These are phyloP conservation scores for Solanum clarkiae DNA, from an alignment of 257 asterid species.

Conservation along the genomic window DNA sequence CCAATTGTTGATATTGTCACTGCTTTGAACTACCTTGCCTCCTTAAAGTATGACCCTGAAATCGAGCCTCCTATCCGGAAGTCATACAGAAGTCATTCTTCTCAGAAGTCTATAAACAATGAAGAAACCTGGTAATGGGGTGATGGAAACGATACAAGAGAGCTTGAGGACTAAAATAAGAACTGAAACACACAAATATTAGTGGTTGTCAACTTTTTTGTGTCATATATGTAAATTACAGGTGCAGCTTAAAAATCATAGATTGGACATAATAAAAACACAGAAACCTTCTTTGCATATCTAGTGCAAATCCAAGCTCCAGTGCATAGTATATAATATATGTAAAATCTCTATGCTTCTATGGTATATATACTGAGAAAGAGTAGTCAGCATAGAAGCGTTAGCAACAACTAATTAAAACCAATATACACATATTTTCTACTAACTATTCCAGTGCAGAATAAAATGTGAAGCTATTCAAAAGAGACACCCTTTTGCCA, in stretches of 20 bases:
- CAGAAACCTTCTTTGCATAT: not conserved
- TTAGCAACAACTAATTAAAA: not conserved
- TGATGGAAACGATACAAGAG: not conserved
- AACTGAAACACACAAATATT: not conserved
- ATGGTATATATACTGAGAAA: not conserved
- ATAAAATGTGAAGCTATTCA: not conserved
- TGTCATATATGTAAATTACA: not conserved
- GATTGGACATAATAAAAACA: not conserved
- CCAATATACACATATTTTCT: not conserved
- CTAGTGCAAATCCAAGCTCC: not conserved
- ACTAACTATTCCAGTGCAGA: not conserved
- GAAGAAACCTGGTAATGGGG: not conserved
- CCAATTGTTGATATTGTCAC: conserved; percentile 34
- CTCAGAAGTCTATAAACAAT: conserved; percentile 1
- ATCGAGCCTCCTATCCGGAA: not conserved
- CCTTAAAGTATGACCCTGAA: conserved; percentile 34
- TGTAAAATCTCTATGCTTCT: not conserved
- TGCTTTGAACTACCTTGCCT: conserved; percentile 48
- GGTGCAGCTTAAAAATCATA: not conserved
- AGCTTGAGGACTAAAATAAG: not conserved
- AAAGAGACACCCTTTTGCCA: not conserved
- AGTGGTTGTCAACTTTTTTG: not conserved
- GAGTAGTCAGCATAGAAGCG: not conserved
- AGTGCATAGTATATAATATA: not conserved
- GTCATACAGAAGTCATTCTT: not conserved